A percentile compares a stretch with the other conserved stretches of the same genome.
Evolutionary conservation across 1,284 basidiomycete species (phyloP).

Genomic region (Fomitopsis schrenkii): DNA sequence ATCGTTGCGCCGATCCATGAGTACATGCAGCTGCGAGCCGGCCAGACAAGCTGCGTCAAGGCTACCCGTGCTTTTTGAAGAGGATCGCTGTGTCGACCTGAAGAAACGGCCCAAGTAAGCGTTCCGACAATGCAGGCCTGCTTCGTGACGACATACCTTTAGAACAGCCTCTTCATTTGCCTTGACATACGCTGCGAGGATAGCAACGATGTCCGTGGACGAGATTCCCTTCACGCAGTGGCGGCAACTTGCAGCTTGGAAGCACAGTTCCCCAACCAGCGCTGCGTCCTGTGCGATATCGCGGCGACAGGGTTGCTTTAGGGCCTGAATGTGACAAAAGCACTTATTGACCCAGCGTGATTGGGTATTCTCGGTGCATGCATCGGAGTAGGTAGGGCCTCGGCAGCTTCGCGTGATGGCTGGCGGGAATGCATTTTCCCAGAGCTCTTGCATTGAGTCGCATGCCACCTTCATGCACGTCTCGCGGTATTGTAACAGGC

Average conservation of each 20-base stretch:
- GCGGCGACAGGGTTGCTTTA: background rate
- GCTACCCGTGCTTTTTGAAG: background rate
- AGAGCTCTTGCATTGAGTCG: background rate
- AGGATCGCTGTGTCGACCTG: background rate
- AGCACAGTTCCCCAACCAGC: background rate
- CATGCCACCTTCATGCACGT: background rate
- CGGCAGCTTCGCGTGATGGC: background rate
- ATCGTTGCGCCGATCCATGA: too few relatives aligned
- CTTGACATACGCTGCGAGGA: background rate
- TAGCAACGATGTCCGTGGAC: background rate
- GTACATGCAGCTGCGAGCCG: too few relatives aligned
- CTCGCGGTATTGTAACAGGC: conserved; percentile 6
- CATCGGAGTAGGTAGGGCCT: too few relatives aligned
- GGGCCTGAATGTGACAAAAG: background rate
- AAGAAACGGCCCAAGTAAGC: background rate
- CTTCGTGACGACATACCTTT: background rate
- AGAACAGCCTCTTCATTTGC: background rate
- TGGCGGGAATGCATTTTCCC: background rate
- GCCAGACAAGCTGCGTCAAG: background rate
- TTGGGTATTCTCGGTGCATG: background rate
- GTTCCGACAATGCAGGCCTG: too few relatives aligned
- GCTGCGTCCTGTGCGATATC: background rate
- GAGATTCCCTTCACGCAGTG: background rate
- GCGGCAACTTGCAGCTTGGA: background rate
- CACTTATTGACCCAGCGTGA: background rate